phyloP scores from a whole-genome alignment of 192 early-diverging fungal species.

The Backusella westeae region DNA sequence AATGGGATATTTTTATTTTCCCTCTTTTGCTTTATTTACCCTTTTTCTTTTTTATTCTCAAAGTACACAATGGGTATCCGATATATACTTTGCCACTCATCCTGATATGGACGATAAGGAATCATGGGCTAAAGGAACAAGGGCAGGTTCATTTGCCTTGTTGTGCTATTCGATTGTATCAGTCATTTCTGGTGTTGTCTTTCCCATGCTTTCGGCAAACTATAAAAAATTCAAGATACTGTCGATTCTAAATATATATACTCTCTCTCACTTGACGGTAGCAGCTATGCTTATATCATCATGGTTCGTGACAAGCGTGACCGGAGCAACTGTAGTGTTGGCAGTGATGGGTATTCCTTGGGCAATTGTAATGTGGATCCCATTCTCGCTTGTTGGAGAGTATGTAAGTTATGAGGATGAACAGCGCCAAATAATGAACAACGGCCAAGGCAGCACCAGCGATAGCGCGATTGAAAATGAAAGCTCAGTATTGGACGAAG shows the following conservation, averaged over 20 bases:
- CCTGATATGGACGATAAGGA: conserved; percentile 5
- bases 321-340: conserved; percentile 65
- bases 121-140: conserved; percentile 53
- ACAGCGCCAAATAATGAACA: conserved; percentile 5
- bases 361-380: conserved; percentile 91
- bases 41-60: neutral
- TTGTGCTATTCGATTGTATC: conserved; percentile 77
- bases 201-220: conserved; percentile 51
- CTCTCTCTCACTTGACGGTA: conserved; percentile 66
- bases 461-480: neutral
- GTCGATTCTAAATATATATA: conserved; percentile 63
- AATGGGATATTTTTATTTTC: neutral
- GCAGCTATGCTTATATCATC: conserved; percentile 68
- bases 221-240: conserved; percentile 35
- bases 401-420: conserved; percentile 54
- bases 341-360: conserved; percentile 79
- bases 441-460: neutral
- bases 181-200: conserved; percentile 54
- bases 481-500: neutral
- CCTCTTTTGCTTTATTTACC: neutral
- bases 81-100: conserved; percentile 43
- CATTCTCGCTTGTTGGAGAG: conserved; percentile 88
- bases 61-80: conserved; percentile 66
- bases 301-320: conserved; percentile 51
- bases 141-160: conserved; percentile 85